phyloP scores from a whole-genome alignment of 306 rosid genomes.

The Alnus glutinosa region DNA sequence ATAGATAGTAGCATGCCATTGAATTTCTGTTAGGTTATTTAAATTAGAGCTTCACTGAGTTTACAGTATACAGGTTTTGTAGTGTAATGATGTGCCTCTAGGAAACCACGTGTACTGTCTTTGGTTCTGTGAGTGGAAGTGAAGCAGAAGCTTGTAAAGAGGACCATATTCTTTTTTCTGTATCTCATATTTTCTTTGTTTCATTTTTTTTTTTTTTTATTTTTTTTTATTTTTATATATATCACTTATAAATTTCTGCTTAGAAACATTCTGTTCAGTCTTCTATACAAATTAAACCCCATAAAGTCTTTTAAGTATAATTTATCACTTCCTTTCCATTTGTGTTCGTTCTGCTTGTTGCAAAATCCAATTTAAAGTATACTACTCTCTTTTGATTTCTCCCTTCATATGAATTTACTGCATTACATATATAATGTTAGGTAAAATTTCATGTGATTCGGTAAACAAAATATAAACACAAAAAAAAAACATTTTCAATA shows the following conservation, averaged over 20 bases:
- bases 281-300: background rate
- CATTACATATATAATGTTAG: background rate
- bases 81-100: slow-evolving; percentile 22
- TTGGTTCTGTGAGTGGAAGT: slow-evolving; percentile 21
- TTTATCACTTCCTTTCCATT: no score
- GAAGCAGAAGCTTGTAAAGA: slow-evolving; percentile 15
- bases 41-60: slow-evolving; percentile 14
- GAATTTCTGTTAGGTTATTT: slow-evolving; percentile 34
- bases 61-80: slow-evolving; percentile 13
- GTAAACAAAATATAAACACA: background rate
- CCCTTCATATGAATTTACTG: background rate
- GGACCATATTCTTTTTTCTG: background rate
- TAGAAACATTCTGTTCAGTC: background rate
- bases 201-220: no score
- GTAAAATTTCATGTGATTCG: slow-evolving; percentile 12
- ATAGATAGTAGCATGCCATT: slow-evolving; percentile 36
- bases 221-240: no score
- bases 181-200: background rate
- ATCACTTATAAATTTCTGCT: background rate
- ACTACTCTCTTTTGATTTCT: background rate
- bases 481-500: no score
- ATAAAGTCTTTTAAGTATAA: no score
- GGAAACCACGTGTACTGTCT: slow-evolving; percentile 26
- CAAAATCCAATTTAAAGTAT: no score
- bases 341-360: no score